Conservation (phyloP, 2,329 filamentous ascomycete species). For the Claviceps paspali region DNA sequence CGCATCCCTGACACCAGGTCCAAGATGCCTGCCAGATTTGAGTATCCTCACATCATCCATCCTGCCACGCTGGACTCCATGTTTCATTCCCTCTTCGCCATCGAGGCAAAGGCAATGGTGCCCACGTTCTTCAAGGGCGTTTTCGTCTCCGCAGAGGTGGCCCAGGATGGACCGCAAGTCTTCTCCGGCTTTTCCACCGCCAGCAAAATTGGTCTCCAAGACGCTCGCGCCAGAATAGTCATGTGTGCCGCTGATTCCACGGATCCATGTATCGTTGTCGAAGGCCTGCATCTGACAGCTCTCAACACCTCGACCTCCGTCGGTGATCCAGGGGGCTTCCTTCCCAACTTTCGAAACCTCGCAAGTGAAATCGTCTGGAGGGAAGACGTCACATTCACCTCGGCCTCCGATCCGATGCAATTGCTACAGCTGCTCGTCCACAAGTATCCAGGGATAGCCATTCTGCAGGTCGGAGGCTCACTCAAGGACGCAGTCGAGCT, state of each 20-base stretch:
- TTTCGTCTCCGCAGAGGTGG: conserved; percentile 27
- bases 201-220: conserved; percentile 18
- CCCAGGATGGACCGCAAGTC: conserved; percentile 15
- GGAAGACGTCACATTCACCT: conserved; percentile 18
- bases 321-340: conserved; percentile 18
- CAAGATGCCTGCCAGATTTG: conserved; percentile 36
- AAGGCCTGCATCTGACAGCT: conserved; percentile 27
- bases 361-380: conserved; percentile 35
- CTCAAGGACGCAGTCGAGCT: conserved; percentile 9
- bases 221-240: conserved; percentile 26
- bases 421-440: conserved; percentile 21
- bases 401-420: conserved; percentile 9
- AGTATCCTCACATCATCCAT: conserved; percentile 41
- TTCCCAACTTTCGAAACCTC: conserved; percentile 33
- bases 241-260: conserved; percentile 23
- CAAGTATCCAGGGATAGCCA: conserved; percentile 22
- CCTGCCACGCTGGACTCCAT: conserved; percentile 41
- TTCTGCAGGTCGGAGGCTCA: conserved; percentile 24
- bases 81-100: conserved; percentile 35
- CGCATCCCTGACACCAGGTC: conserved; percentile 32
- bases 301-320: conserved; percentile 15
- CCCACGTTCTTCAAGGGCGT: conserved; percentile 30
- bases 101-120: conserved; percentile 32
- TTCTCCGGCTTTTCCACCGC: conserved; percentile 29
- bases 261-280: conserved; percentile 24